Percentiles rank a stretch among this genome's conserved stretches.
Evolutionary conservation across 495 filamentous ascomycete genomes (phyloP).

Genomic region (Trichoderma virens): DNA sequence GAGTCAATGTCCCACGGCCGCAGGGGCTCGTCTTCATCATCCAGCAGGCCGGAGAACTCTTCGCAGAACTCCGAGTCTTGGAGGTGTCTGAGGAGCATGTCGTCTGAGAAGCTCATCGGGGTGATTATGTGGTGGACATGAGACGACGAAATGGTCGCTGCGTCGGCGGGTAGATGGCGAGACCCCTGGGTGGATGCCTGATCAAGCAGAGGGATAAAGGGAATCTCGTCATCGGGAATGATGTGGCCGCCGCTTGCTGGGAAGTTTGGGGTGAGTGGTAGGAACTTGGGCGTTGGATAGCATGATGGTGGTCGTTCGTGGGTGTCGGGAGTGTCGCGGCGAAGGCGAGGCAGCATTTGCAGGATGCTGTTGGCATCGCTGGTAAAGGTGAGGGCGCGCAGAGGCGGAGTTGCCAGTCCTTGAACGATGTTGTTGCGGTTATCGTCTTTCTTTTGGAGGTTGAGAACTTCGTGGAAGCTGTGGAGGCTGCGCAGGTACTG

Average conservation of each 20-base stretch:
- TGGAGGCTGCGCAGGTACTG: constrained; percentile 28
- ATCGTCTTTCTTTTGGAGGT: not conserved
- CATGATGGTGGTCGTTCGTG: constrained; percentile 12
- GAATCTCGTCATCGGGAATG: not conserved
- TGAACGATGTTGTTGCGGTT: not conserved
- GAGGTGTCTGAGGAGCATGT: constrained; percentile 3
- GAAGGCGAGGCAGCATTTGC: not conserved
- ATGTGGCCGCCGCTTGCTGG: not conserved
- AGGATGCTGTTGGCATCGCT: constrained; percentile 6
- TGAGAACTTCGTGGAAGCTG: constrained; percentile 22
- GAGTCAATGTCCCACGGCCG: constrained; percentile 5
- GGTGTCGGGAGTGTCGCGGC: constrained; percentile 1
- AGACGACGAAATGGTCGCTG: not conserved
- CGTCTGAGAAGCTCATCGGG: constrained; percentile 3
- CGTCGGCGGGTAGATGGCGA: not conserved
- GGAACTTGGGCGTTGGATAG: constrained; percentile 7
- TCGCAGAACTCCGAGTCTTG: not conserved
- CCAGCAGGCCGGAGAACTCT: not conserved
- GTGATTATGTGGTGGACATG: not conserved
- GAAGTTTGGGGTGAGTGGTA: not conserved
- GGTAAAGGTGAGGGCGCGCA: constrained; percentile 16
- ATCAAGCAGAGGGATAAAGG: constrained; percentile 5
- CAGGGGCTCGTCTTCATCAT: not conserved
- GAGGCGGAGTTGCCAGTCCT: constrained; percentile 13
- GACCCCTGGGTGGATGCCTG: not conserved